Evolutionary conservation across 2,329 filamentous ascomycete species (phyloP).

Genomic region (Fusarium burgessii): DNA sequence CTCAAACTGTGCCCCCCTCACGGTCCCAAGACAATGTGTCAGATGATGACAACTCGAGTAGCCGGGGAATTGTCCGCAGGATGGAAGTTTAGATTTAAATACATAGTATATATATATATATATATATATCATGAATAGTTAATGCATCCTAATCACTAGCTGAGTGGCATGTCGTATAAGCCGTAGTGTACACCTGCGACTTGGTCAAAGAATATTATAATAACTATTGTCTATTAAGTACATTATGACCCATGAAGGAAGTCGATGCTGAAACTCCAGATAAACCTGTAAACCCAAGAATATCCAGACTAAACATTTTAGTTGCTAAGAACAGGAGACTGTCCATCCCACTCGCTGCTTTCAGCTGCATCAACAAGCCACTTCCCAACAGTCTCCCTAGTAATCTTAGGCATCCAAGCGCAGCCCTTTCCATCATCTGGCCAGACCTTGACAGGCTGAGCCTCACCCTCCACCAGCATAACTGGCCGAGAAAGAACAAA

Average conservation of each 20-base stretch:
- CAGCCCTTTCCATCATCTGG: conserved; percentile 33
- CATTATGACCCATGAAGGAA: too few species aligned
- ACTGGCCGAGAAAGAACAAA: conserved; percentile 26
- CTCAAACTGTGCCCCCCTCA: neutral
- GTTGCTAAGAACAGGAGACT: conserved; percentile 22
- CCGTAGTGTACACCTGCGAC: too few species aligned
- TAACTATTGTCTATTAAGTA: too few species aligned
- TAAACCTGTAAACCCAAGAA: too few species aligned
- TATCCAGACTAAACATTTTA: neutral
- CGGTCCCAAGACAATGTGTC: neutral
- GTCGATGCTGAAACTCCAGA: too few species aligned
- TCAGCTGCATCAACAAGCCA: conserved; percentile 31
- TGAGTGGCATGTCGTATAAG: too few species aligned
- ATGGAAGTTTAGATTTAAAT: neutral
- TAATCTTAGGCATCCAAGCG: conserved; percentile 36
- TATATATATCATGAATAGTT: too few species aligned
- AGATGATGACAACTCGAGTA: conserved; percentile 9
- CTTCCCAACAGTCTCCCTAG: conserved; percentile 13
- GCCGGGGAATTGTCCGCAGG: conserved; percentile 1
- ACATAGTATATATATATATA: too few species aligned
- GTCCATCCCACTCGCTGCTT: conserved; percentile 16
- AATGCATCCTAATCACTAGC: too few species aligned
- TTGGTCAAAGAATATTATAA: too few species aligned
- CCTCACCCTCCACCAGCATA: conserved; percentile 24
- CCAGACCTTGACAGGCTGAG: conserved; percentile 18